Percentiles rank a stretch among this genome's conserved stretches.
Evolutionary conservation across 331 rosid species (phyloP).

Genomic region (Telfairia occidentalis): DNA sequence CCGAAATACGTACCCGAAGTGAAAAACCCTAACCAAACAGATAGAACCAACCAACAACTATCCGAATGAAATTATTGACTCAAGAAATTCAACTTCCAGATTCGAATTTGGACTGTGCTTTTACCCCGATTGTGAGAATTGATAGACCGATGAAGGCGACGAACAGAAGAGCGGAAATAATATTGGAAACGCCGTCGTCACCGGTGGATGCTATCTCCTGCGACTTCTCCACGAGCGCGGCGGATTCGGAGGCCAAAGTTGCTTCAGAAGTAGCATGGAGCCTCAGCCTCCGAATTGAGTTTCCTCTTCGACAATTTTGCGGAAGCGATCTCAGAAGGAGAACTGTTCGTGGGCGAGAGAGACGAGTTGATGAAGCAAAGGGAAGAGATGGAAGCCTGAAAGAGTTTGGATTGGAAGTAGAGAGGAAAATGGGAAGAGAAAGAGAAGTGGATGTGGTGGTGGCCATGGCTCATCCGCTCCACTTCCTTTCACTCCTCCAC

Average conservation of each 20-base stretch:
- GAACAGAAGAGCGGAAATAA: conserved; percentile 51
- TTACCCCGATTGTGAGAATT: conserved; percentile 73
- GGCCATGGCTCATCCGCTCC: conserved; percentile 44
- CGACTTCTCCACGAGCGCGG: conserved; percentile 32
- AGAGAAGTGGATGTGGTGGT: conserved; percentile 29
- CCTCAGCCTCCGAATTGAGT: conserved; percentile 22
- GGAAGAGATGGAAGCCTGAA: conserved; percentile 13
- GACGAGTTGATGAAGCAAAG: conserved; percentile 6
- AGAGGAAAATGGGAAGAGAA: conserved; percentile 30
- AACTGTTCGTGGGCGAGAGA: conserved; percentile 14
- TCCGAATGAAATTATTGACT: neutral
- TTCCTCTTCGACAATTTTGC: neutral
- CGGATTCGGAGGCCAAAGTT: conserved; percentile 25
- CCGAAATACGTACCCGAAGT: neutral
- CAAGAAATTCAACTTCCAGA: neutral
- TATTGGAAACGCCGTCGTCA: conserved; percentile 36
- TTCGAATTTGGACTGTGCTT: neutral
- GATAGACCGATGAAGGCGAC: conserved; percentile 63
- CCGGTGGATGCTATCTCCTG: conserved; percentile 37
- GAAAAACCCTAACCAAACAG: neutral
- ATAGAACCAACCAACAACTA: neutral
- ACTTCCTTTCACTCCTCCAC: conserved; percentile 9
- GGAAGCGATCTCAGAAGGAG: conserved; percentile 19
- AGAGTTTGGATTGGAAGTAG: conserved; percentile 18
- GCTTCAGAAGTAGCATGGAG: conserved; percentile 30